Conservation (phyloP, 2,329 filamentous ascomycete species). For the Verticillium tricorpus region DNA sequence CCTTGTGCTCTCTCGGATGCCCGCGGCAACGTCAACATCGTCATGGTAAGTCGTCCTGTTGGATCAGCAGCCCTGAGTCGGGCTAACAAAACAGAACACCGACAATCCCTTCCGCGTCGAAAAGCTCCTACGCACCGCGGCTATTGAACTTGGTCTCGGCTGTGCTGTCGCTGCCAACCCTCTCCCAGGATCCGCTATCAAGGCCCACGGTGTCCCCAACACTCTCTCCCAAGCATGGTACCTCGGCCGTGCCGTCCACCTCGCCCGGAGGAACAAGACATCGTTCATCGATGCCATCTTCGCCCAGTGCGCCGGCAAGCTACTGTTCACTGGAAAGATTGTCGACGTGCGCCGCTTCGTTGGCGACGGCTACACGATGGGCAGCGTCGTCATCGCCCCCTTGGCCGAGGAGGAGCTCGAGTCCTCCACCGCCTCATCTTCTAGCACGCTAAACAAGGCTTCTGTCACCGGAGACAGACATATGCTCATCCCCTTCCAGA, state of each 20-base stretch:
- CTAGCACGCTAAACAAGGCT: conserved; percentile 7
- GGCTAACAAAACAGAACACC: conserved; percentile 19
- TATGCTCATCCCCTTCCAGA: conserved; percentile 36
- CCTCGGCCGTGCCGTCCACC: conserved; percentile 24
- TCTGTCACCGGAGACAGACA: conserved; percentile 16
- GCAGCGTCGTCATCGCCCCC: conserved; percentile 28
- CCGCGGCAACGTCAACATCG: conserved; percentile 27
- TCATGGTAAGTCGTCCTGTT: conserved; percentile 19
- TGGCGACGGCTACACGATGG: conserved; percentile 35
- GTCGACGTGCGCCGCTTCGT: conserved; percentile 32
- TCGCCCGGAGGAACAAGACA: conserved; percentile 22
- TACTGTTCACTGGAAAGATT: conserved; percentile 36
- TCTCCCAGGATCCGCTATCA: conserved; percentile 25
- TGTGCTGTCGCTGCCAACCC: conserved; percentile 30
- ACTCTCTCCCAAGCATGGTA: conserved; percentile 30
- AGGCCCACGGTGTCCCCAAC: conserved; percentile 25
- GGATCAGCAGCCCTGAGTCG: not conserved
- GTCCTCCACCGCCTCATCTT: conserved; percentile 5
- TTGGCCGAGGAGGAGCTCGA: conserved; percentile 21
- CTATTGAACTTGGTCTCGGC: conserved; percentile 32
- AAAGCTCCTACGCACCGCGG: conserved; percentile 27
- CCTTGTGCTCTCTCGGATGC: conserved; percentile 33
- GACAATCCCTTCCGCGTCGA: conserved; percentile 30
- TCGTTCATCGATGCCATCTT: conserved; percentile 22
- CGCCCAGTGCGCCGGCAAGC: conserved; percentile 23